These are phyloP conservation scores for Tagetes erecta DNA, from an alignment of 129 eudicot genomes.

Conservation along the genomic window DNA sequence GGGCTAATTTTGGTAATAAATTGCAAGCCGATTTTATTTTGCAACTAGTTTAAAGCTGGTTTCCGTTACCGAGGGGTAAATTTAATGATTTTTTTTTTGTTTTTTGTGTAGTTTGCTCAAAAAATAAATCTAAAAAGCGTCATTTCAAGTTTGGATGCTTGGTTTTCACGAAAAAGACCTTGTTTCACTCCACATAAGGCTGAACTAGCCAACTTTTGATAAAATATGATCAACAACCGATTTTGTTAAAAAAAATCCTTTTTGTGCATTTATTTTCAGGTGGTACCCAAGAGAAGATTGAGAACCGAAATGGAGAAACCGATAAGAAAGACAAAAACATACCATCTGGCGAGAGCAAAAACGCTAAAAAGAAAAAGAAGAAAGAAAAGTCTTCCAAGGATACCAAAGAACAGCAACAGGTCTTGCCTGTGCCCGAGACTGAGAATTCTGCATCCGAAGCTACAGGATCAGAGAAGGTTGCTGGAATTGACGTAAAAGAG, in stretches of 20 bases:
- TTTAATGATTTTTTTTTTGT: background rate
- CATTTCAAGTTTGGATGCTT: background rate
- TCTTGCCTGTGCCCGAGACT: conserved; percentile 38
- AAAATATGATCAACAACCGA: background rate
- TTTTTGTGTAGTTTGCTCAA: background rate
- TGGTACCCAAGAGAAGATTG: conserved; percentile 48
- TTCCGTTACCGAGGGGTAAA: background rate
- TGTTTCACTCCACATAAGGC: background rate
- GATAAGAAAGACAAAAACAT: conserved; percentile 58
- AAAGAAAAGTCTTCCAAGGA: conserved; percentile 75
- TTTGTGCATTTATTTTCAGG: conserved; percentile 36
- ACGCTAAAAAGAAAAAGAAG: conserved; percentile 79
- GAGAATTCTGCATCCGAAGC: conserved; percentile 37
- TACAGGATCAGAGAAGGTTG: conserved; percentile 49
- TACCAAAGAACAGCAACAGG: conserved; percentile 58
- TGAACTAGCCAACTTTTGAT: background rate
- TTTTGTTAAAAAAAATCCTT: background rate
- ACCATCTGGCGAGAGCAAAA: conserved; percentile 57
- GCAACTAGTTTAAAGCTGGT: background rate
- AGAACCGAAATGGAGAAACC: conserved; percentile 44
- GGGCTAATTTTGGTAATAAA: background rate
- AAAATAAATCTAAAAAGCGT: background rate
- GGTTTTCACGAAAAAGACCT: background rate
- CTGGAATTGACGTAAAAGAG: conserved; percentile 75
- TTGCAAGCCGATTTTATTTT: background rate